Evolutionary conservation across 1,139 yeast species (phyloP).

Genomic region (Yamadazyma triangularis): DNA sequence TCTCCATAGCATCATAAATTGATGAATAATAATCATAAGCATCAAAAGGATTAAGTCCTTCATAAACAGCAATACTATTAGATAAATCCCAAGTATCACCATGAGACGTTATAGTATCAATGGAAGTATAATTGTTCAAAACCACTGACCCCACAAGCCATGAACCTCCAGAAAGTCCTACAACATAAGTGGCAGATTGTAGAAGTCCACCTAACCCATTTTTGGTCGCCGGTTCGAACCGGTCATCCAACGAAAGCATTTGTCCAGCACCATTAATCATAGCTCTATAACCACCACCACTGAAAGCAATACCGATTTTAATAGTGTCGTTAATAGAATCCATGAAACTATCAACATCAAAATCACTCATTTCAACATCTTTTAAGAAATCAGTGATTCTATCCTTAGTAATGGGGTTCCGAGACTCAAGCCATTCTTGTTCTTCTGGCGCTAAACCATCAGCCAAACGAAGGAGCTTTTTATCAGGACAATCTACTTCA

Average conservation of each 20-base stretch:
- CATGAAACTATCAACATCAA: slow-evolving; percentile 53
- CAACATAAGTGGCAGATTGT: slow-evolving; percentile 67
- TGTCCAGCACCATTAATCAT: slow-evolving; percentile 46
- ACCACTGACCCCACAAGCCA: slow-evolving; percentile 82
- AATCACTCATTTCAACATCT: slow-evolving; percentile 58
- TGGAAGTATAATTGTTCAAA: slow-evolving; percentile 77
- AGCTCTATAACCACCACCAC: slow-evolving; percentile 48
- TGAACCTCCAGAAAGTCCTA: slow-evolving; percentile 83
- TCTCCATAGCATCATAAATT: slow-evolving; percentile 50
- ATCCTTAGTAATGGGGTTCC: slow-evolving; percentile 55
- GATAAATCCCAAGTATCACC: slow-evolving; percentile 66
- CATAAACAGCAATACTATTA: slow-evolving; percentile 59
- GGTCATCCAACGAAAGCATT: slow-evolving; percentile 32
- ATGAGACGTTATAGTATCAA: slow-evolving; percentile 54
- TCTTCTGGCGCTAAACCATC: slow-evolving; percentile 35
- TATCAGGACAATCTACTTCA: slow-evolving; percentile 51
- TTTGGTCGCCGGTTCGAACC: slow-evolving; percentile 21
- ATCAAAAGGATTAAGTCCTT: slow-evolving; percentile 62
- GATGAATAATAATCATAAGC: slow-evolving; percentile 53
- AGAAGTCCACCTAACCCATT: slow-evolving; percentile 75
- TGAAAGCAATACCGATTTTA: slow-evolving; percentile 38
- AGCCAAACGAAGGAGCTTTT: slow-evolving; percentile 19
- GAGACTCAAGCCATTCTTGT: slow-evolving; percentile 38
- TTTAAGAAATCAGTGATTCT: slow-evolving; percentile 56
- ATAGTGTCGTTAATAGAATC: slow-evolving; percentile 29